Conservation (phyloP, 257 asterid genomes). For the Euphrasia confusa region DNA sequence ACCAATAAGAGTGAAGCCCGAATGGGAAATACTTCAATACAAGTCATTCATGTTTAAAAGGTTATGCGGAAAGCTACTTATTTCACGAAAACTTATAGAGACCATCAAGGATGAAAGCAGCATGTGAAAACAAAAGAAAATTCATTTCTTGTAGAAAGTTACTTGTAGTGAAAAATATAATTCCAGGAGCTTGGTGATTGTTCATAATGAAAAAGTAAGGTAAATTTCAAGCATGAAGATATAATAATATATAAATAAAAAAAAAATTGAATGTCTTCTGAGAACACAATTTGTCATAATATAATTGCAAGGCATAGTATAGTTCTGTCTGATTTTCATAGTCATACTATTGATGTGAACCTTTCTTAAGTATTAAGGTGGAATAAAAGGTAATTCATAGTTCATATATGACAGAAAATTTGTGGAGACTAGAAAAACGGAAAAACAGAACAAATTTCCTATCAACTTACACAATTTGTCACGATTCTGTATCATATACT, state of each 20-base stretch:
- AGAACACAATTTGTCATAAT: too few species aligned
- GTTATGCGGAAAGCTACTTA: slow-evolving; percentile 11
- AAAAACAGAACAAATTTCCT: too few species aligned
- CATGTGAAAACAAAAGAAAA: slow-evolving; percentile 2
- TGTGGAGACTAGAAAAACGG: too few species aligned
- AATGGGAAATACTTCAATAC: slow-evolving; percentile 1
- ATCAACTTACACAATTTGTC: neutral
- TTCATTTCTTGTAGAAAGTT: slow-evolving; percentile 15
- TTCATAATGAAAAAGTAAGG: too few species aligned
- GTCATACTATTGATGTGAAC: too few species aligned
- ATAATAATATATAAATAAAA: too few species aligned
- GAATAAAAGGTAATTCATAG: too few species aligned
- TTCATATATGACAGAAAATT: too few species aligned
- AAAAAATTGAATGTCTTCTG: too few species aligned
- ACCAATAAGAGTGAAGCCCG: slow-evolving; percentile 18
- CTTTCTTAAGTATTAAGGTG: too few species aligned
- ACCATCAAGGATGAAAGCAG: neutral
- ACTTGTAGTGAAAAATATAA: slow-evolving; percentile 2
- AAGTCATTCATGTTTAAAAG: slow-evolving; percentile 10
- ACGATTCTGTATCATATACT: neutral
- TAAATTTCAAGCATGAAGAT: too few species aligned
- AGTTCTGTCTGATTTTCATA: neutral
- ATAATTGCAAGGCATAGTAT: too few species aligned
- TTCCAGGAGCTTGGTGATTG: neutral
- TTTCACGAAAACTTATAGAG: neutral